Base-by-base conservation (phyloP, 768 basidiomycete species). In the Leucosporidium yakuticum region DNA sequence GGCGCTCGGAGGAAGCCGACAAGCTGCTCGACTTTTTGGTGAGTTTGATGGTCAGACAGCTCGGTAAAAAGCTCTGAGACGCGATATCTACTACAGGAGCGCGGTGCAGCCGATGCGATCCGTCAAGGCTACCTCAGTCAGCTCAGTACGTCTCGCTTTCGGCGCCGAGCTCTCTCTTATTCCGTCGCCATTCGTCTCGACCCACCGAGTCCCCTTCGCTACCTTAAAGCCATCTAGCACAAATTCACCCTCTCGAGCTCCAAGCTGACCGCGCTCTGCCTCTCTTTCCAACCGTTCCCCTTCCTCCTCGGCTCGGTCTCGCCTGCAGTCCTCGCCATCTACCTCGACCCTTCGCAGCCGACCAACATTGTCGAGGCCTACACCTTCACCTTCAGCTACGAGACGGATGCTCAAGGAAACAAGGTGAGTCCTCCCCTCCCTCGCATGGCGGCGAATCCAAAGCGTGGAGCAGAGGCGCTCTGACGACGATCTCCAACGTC, bases 91-190 rank as follows among this genome's bases (percentile, higher is more conserved):
- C 25, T 48, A 3, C 62, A 92, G 91, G 91, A 94, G 79, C 81
- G 85, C 65, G 91, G 91, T 0, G 90, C 92, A 53, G 91, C 89
- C 70, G 88, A 93, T 68, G 91, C 91, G 0, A 79, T 94, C 44
- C 84, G 90, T 75, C 90, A 87, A 75, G 87, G 86, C 71, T 94
- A 91, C 78, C 83, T 94, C 56, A 64, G 85, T 85, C 58, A 89
- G 87, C 74, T 90, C 91, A 67, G 91, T 91, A 64, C 67, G 84
- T 68, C 29, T 48, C 0, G 6, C 32, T 7, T 8, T 17, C 27
- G 15, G 12, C 23, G 25, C 23, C 39, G 39, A 44, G 39, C 39
- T 44, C 39, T 8, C 39, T 44, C 8, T 36, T 44, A n/a, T n/a
- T n/a, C n/a, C n/a, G n/a, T n/a, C n/a, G n/a, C n/a, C n/a, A n/a